Base-by-base conservation (phyloP, 768 basidiomycete species). In the Mycena metata region DNA sequence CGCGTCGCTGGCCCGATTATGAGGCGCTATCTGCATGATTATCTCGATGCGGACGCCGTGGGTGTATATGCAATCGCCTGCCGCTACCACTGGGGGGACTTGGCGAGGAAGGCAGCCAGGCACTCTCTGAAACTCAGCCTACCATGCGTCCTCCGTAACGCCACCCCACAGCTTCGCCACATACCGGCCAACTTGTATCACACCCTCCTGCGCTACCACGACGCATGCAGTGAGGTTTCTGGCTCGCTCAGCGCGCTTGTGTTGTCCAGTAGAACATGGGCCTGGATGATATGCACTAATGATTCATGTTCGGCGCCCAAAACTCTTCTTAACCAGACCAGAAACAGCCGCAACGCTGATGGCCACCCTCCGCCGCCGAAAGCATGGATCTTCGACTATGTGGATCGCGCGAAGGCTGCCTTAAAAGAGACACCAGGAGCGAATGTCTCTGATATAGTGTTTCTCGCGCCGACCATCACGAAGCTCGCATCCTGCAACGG, bases 301-400 rank as follows among this genome's bases (percentile, higher is more conserved):
- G n/a, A 9, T 2, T 36, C 39, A 1, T 52, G 39, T n/a, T n/a
- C n/a, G n/a, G n/a, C n/a, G n/a, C n/a, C n/a, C n/a, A n/a, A n/a
- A n/a, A n/a, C n/a, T n/a, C n/a, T n/a, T n/a, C n/a, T n/a, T n/a
- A n/a, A n/a, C 10, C 39, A 39, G 60, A n/a, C 23, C 8, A 24
- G 11, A n/a, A n/a, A n/a, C 15, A 15, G 39, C 15, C 17, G 50
- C 52, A 2, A n/a, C 60, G 49, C 6, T 36, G 49, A 4, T 11
- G 42, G 19, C 16, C 33, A 1, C 36, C 15, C 13, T 21, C 12
- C 21, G n/a, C 50, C 12, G 1, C 60, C 50, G 8, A 30, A 26
- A 30, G 60, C 50, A 1, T 62, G 60, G 50, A 43, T 62, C 7
- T 52, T 62, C 35, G 49, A 62, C 17, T 62, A 62, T 26, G 2